Evolutionary conservation across 179 eudicot species (phyloP).

Genomic region (Sideroxylon spinosum): DNA sequence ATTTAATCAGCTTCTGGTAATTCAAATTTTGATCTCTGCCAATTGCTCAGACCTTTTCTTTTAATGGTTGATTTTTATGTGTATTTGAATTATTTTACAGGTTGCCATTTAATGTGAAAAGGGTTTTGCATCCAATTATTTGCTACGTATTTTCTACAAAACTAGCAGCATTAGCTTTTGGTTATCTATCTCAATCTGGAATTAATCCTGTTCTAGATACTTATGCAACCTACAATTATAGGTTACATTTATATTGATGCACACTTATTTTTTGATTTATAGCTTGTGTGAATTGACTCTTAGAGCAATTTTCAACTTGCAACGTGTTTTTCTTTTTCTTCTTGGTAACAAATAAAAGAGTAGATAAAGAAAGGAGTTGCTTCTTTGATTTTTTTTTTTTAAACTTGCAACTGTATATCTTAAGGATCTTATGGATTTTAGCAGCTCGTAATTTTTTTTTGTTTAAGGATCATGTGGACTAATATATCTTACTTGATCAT

Average conservation of each 20-base stretch:
- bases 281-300: not conserved
- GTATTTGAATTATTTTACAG: too few species aligned
- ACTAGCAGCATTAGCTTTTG: conserved; percentile 78
- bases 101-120: conserved; percentile 73
- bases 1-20: too few species aligned
- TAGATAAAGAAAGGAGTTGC: too few species aligned
- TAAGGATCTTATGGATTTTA: not conserved
- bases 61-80: too few species aligned
- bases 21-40: too few species aligned
- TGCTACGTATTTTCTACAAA: conserved; percentile 84
- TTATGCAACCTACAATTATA: conserved; percentile 19
- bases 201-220: conserved; percentile 72
- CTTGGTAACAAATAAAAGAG: too few species aligned
- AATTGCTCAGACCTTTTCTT: too few species aligned
- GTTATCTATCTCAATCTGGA: conserved; percentile 64
- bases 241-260: not conserved
- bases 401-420: too few species aligned
- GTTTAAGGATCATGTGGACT: not conserved
- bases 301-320: too few species aligned
- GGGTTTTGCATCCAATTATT: conserved; percentile 84
- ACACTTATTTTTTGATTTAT: not conserved
- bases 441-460: not conserved
- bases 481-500: not conserved
- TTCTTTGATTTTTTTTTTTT: too few species aligned
- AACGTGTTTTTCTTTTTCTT: too few species aligned